Evolutionary conservation across 2,329 filamentous ascomycete species (phyloP), one percentile per base, ranked within the genome.

Genomic region (Emericellopsis cladophorae): DNA sequence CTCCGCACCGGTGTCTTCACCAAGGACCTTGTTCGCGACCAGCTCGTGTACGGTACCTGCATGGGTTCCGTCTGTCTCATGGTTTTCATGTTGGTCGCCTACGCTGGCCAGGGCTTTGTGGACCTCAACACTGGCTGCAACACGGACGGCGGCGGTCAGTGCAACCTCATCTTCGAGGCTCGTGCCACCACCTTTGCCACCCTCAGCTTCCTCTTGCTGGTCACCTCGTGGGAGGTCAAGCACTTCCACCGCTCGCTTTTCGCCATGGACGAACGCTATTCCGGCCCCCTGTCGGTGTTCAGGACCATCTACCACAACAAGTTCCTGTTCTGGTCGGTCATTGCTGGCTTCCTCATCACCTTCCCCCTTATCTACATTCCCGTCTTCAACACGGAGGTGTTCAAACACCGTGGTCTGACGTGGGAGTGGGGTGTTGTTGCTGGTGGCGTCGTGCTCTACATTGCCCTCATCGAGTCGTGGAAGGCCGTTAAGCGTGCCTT

Each of bases 371-470:
- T 81, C 21, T 86, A 86, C 53, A 72, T 85, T 31, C 81, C 81
- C 0, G 68, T 72, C 21, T 65, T 86, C 48, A 83, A 84, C 54
- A 67, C 65, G 1, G 59, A 63, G 3, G 80, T 85, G 2, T 85
- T 85, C 61, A 80, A 83, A 58, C 81, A 86, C 54, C 66, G 67
- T 35, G 74, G 71, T 1, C 79, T 86, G 42, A 68, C 64, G 2
- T 84, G 80, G 79, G 81, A 86, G 52, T 87, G 81, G 82, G 79
- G 71, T 2, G 65, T 86, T 2, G 80, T 86, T 1, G 64, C 72
- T 36, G 67, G 74, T 15, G 72, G 67, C 29, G 67, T 79, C 1
- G 56, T 71, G 2, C 54, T 73, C 8, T 87, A 84, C 57, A 64
- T 85, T 38, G 58, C 59, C 0, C 70, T 82, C 8, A 66, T 84